phyloP scores from a whole-genome alignment of 164 flowering plant genomes.

The Nymphaea colorata region DNA sequence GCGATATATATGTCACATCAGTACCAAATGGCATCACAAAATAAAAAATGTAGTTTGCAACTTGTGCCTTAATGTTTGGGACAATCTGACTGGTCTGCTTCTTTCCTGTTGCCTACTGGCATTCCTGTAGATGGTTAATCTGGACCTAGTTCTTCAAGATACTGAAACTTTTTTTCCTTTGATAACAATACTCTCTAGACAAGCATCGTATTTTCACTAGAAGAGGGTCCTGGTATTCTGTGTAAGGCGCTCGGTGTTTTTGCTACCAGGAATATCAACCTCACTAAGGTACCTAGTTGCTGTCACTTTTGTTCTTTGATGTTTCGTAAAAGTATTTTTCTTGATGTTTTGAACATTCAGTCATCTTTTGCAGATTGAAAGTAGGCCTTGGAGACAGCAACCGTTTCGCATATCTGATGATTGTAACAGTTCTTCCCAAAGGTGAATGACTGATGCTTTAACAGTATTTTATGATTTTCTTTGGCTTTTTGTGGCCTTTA shows the following conservation, averaged over 20 bases:
- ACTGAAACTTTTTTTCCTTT: too few species aligned
- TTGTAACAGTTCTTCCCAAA: slow-evolving; percentile 31
- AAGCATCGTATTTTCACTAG: slow-evolving; percentile 87
- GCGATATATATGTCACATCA: too few species aligned
- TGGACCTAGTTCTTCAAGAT: too few species aligned
- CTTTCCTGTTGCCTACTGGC: too few species aligned
- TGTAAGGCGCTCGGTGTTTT: slow-evolving; percentile 92
- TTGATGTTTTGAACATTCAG: neutral
- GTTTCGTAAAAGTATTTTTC: neutral
- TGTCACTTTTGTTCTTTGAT: neutral
- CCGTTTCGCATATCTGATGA: slow-evolving; percentile 41
- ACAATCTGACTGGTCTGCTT: too few species aligned
- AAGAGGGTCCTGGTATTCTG: slow-evolving; percentile 89
- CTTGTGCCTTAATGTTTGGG: neutral
- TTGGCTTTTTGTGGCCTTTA: too few species aligned
- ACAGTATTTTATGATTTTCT: too few species aligned
- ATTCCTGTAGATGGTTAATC: too few species aligned
- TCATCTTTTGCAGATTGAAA: slow-evolving; percentile 60
- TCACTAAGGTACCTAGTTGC: slow-evolving; percentile 49
- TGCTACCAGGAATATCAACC: slow-evolving; percentile 73
- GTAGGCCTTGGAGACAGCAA: slow-evolving; percentile 65
- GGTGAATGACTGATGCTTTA: slow-evolving; percentile 20
- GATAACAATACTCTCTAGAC: slow-evolving; percentile 33
- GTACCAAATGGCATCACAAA: too few species aligned
- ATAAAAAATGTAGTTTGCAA: neutral